Percentiles rank a stretch among this genome's conserved stretches.
These are phyloP conservation scores for Pascua guehoae DNA, from an alignment of 1,284 basidiomycete genomes.

Conservation along the genomic window DNA sequence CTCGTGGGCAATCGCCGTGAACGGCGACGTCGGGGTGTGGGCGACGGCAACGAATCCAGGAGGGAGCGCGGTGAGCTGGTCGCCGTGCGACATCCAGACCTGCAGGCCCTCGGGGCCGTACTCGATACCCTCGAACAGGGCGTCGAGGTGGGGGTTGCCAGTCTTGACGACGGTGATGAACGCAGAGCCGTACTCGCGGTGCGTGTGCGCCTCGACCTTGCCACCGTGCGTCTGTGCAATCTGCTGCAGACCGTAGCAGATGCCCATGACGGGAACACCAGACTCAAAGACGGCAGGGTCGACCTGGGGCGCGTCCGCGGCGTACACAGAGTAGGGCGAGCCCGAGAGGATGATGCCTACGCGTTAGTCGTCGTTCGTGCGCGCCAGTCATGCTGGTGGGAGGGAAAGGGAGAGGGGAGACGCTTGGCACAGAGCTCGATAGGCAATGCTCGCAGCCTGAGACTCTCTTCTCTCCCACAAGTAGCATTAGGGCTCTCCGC, in stretches of 20 bases:
- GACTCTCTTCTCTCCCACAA: not conserved
- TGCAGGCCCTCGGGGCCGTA: conserved; percentile 62
- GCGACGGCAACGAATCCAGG: conserved; percentile 85
- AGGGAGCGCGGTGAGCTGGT: conserved; percentile 81
- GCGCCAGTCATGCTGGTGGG: no score
- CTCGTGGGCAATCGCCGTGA: conserved; percentile 88
- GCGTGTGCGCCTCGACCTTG: conserved; percentile 80
- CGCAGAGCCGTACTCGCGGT: conserved; percentile 93
- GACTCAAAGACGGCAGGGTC: conserved; percentile 92
- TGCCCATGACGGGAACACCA: conserved; percentile 89
- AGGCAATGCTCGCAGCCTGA: no score
- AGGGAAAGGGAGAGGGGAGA: no score
- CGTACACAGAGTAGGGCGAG: conserved; percentile 98
- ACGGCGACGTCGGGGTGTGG: conserved; percentile 82
- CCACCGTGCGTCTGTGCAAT: conserved; percentile 88
- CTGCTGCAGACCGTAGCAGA: conserved; percentile 98
- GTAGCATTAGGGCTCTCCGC: conserved; percentile 3
- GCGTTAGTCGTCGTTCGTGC: not conserved
- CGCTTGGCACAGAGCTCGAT: not conserved
- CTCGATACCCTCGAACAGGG: conserved; percentile 79
- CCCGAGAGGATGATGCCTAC: conserved; percentile 95
- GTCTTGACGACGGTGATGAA: conserved; percentile 71
- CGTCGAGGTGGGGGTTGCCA: conserved; percentile 62
- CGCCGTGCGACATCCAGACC: conserved; percentile 99
- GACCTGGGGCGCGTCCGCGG: conserved; percentile 84